Evolutionary conservation across 2,329 filamentous ascomycete species (phyloP), one percentile per base, ranked within the genome.

Genomic region (Colletotrichum scovillei): DNA sequence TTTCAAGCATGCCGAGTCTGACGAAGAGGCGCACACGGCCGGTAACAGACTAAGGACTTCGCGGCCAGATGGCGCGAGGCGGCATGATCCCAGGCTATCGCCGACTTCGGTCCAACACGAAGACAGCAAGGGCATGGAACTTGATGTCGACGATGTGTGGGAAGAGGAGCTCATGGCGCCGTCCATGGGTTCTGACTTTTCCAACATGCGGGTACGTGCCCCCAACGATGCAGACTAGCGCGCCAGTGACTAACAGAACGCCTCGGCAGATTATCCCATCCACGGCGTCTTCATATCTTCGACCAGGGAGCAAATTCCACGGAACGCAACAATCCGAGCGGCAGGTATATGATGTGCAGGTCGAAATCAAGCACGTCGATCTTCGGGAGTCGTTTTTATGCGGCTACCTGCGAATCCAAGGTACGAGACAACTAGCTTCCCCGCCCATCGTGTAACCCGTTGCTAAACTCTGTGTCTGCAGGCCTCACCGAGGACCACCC

Each of bases 331-430:
- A 96, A 80, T 98, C 96, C 3, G 96, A 98, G 81, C 91, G 94
- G 73, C 95, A 98, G 81, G 90, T 94, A 11, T 99, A 99, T 81
- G 95, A 98, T 75, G 97, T 99, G 1, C 94, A 98, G 79, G 97
- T 99, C 2, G 95, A 98, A 80, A 95, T 99, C 77, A 98, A 98
- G 84, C 93, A 98, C 83, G 95, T 98, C 57, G 95, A 98, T 81
- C 93, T 98, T 89, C 90, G 92, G 68, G 95, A 98, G 81, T 98
- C 95, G 6, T 98, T 96, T 78, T 88, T 99, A 7, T 98, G 96
- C 80, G 97, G 97, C 62, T 98, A 98, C 82, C 87, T 99, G 76
- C 93, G 94, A 77, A 99, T 99, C 76, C 94, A 98, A 92, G 96
- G 96, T 95, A 79, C 72, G 85, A 11, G 38, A 24, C 28, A 12